phyloP scores from a whole-genome alignment of 208 protist genomes.

The Novymonas esmeraldas region DNA sequence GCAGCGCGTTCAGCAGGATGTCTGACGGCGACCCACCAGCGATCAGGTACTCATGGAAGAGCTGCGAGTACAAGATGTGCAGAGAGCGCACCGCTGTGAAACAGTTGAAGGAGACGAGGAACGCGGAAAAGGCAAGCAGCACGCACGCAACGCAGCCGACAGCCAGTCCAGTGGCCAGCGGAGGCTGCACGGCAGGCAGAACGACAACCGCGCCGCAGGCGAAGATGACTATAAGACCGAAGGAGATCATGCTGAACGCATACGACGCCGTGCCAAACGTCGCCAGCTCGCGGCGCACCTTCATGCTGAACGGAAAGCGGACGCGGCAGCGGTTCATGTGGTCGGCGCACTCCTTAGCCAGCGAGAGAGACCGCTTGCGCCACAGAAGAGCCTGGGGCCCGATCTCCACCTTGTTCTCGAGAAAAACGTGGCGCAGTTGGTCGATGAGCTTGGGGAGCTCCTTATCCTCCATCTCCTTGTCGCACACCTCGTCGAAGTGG shows the following conservation, averaged over 20 bases:
- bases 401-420: conserved; percentile 70
- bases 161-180: conserved; percentile 35
- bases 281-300: conserved; percentile 49
- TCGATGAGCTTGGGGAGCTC: conserved; percentile 74
- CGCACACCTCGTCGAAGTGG: conserved; percentile 28
- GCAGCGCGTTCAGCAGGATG: conserved; percentile 27
- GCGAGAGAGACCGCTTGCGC: conserved; percentile 66
- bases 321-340: conserved; percentile 59
- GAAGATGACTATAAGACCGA: conserved; percentile 53
- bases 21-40: conserved; percentile 32
- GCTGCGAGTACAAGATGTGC: conserved; percentile 53
- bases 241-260: conserved; percentile 46
- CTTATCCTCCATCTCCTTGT: conserved; percentile 33
- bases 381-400: conserved; percentile 74
- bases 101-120: conserved; percentile 46
- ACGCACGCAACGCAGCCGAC: conserved; percentile 51
- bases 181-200: conserved; percentile 52
- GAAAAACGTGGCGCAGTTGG: conserved; percentile 68
- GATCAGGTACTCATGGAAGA: conserved; percentile 58
- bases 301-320: conserved; percentile 54
- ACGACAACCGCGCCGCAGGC: conserved; percentile 48
- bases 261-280: conserved; percentile 52
- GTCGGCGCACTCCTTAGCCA: conserved; percentile 75
- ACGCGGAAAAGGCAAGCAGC: conserved; percentile 48
- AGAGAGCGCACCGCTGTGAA: conserved; percentile 46